These are phyloP conservation scores for Mortierella hygrophila DNA, from an alignment of 192 early-diverging fungal species.

Conservation along the genomic window DNA sequence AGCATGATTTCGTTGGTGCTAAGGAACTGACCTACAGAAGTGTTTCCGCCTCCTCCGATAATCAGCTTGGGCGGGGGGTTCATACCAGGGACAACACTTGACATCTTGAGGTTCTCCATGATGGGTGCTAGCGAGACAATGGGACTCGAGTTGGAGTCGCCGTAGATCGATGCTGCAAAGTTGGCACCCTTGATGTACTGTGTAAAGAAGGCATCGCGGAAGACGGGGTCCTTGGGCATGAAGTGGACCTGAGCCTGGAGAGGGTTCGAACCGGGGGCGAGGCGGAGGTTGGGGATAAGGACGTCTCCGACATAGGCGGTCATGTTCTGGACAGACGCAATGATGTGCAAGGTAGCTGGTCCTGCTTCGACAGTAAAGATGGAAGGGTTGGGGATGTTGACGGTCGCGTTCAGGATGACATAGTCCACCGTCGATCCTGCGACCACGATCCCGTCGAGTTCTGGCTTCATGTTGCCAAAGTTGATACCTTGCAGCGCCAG, in stretches of 20 bases:
- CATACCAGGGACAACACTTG: constrained; percentile 36
- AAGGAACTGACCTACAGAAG: constrained; percentile 31
- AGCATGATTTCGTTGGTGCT: constrained; percentile 29
- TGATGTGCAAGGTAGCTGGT: constrained; percentile 21
- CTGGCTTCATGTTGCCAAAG: constrained; percentile 27
- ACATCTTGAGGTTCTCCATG: constrained; percentile 32
- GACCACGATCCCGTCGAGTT: constrained; percentile 17
- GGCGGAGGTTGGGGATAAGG: constrained; percentile 17
- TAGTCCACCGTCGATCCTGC: constrained; percentile 18
- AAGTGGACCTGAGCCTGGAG: constrained; percentile 19
- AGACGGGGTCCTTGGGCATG: constrained; percentile 18
- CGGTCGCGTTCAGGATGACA: constrained; percentile 36
- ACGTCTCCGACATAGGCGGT: constrained; percentile 35
- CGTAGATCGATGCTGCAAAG: constrained; percentile 33
- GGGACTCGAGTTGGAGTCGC: constrained; percentile 20
- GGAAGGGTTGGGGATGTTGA: constrained; percentile 37
- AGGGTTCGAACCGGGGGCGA: constrained; percentile 27
- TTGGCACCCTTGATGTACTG: constrained; percentile 33
- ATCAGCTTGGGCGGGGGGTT: constrained; percentile 23
- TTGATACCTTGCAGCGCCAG: constrained; percentile 26
- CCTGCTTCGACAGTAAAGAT: constrained; percentile 43
- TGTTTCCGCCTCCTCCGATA: constrained; percentile 29
- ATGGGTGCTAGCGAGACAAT: constrained; percentile 19
- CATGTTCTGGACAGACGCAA: not conserved
- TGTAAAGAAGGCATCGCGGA: constrained; percentile 33